Percentiles rank a stretch among this genome's conserved stretches.
These are phyloP conservation scores for Yueomyces sp. DNA, from an alignment of 805 yeast species.

Conservation along the genomic window DNA sequence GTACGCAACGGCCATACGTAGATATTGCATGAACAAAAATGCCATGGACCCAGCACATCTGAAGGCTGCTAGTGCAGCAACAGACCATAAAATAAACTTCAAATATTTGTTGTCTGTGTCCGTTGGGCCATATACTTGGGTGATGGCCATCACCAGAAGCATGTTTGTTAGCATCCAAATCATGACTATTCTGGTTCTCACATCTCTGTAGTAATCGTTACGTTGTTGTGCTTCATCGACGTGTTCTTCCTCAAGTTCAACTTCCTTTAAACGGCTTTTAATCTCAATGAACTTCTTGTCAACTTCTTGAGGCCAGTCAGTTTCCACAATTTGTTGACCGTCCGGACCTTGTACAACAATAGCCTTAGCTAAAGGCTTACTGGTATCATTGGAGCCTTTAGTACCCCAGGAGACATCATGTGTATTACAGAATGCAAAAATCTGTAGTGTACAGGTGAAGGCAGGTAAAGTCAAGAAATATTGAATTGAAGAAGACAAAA, in stretches of 20 bases:
- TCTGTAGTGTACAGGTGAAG: constrained; percentile 83
- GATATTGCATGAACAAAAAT: constrained; percentile 37
- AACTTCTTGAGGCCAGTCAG: constrained; percentile 28
- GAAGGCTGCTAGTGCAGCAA: constrained; percentile 69
- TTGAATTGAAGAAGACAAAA: constrained; percentile 73
- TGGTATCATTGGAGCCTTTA: constrained; percentile 75
- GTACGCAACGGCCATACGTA: constrained; percentile 28
- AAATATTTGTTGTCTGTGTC: constrained; percentile 61
- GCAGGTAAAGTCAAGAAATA: constrained; percentile 85
- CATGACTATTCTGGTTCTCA: constrained; percentile 90
- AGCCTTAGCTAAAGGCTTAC: constrained; percentile 64
- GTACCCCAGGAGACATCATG: constrained; percentile 99
- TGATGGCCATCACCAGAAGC: constrained; percentile 71
- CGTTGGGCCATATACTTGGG: constrained; percentile 65
- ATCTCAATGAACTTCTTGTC: constrained; percentile 25
- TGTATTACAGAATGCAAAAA: constrained; percentile 94
- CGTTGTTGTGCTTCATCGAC: constrained; percentile 20
- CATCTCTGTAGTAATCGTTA: constrained; percentile 89
- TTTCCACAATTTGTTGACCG: constrained; percentile 72
- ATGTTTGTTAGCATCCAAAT: constrained; percentile 83
- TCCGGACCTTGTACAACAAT: constrained; percentile 67
- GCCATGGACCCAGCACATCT: constrained; percentile 74
- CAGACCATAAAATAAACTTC: constrained; percentile 82
- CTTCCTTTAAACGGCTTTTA: constrained; percentile 25
- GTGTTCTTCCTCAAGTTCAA: constrained; percentile 17